Percentiles rank a stretch among this genome's conserved stretches.
Conservation (phyloP, 805 yeast genomes). For the Barnettozyma californica region DNA sequence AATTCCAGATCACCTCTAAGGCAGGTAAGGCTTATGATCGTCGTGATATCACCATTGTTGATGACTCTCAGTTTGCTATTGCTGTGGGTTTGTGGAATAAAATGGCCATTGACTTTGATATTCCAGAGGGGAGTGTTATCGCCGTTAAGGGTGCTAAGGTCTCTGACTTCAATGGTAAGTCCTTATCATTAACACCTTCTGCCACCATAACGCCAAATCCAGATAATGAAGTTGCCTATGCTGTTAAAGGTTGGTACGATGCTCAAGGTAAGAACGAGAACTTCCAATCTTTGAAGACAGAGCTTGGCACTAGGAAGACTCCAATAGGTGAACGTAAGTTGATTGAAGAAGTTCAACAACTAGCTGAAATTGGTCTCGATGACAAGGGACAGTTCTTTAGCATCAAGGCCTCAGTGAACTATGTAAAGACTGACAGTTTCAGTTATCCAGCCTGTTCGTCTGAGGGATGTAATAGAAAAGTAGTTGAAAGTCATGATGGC, state of each 20-base stretch:
- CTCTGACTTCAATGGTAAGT: constrained; percentile 82
- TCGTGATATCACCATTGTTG: constrained; percentile 84
- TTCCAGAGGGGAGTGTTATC: constrained; percentile 75
- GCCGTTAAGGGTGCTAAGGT: constrained; percentile 90
- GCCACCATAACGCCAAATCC: constrained; percentile 79
- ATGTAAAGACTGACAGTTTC: constrained; percentile 67
- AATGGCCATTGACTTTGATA: constrained; percentile 69
- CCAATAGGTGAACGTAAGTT: constrained; percentile 55
- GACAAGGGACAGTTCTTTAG: constrained; percentile 79
- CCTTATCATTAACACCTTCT: constrained; percentile 72
- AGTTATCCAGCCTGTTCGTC: constrained; percentile 85
- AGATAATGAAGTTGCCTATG: constrained; percentile 81
- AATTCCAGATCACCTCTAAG: constrained; percentile 75
- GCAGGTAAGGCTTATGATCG: constrained; percentile 91
- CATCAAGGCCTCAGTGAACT: constrained; percentile 69
- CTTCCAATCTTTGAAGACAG: constrained; percentile 59
- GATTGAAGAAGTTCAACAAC: constrained; percentile 58
- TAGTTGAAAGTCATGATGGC: constrained; percentile 64
- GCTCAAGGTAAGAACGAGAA: constrained; percentile 59
- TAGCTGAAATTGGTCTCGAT: constrained; percentile 56
- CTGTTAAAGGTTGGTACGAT: constrained; percentile 93
- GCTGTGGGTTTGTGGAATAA: constrained; percentile 88
- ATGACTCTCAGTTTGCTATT: constrained; percentile 71
- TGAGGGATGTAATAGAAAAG: constrained; percentile 79
- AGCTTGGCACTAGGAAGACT: constrained; percentile 35